phyloP scores from a whole-genome alignment of 805 yeast genomes.

The Monosporozyma unispora region DNA sequence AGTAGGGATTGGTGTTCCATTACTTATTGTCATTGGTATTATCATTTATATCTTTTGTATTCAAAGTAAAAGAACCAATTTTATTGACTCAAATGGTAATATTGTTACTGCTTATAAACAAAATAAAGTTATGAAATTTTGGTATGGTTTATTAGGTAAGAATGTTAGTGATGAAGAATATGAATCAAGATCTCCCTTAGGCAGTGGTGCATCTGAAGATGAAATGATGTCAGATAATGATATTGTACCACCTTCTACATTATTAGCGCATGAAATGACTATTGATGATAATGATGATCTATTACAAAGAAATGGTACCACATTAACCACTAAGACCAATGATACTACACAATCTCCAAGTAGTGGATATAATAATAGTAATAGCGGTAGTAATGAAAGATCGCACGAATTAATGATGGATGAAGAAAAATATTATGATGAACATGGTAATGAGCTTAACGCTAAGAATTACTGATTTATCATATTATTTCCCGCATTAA shows the following conservation, averaged over 20 bases:
- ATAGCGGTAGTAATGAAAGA: conserved; percentile 6
- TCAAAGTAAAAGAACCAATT: conserved; percentile 21
- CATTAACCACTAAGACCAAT: background rate
- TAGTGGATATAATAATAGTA: background rate
- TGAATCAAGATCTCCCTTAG: conserved; percentile 21
- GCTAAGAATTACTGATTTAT: conserved; percentile 15
- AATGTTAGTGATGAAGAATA: conserved; percentile 17
- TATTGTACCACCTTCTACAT: background rate
- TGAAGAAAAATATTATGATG: conserved; percentile 19
- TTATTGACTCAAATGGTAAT: conserved; percentile 27
- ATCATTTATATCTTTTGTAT: conserved; percentile 18
- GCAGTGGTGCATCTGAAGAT: conserved; percentile 10
- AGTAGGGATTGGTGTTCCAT: conserved; percentile 61
- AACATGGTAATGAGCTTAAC: conserved; percentile 17
- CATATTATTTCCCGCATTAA: background rate
- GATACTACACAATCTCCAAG: background rate
- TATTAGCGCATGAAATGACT: background rate
- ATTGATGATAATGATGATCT: background rate
- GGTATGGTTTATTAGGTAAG: conserved; percentile 18
- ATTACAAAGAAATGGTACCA: background rate
- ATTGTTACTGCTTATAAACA: conserved; percentile 23
- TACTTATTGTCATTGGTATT: conserved; percentile 23
- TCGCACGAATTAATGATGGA: conserved; percentile 16
- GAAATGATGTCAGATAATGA: conserved; percentile 2
- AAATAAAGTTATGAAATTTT: conserved; percentile 16